phyloP scores from a whole-genome alignment of 1,284 basidiomycete genomes.

The Moniliophthora roreri region DNA sequence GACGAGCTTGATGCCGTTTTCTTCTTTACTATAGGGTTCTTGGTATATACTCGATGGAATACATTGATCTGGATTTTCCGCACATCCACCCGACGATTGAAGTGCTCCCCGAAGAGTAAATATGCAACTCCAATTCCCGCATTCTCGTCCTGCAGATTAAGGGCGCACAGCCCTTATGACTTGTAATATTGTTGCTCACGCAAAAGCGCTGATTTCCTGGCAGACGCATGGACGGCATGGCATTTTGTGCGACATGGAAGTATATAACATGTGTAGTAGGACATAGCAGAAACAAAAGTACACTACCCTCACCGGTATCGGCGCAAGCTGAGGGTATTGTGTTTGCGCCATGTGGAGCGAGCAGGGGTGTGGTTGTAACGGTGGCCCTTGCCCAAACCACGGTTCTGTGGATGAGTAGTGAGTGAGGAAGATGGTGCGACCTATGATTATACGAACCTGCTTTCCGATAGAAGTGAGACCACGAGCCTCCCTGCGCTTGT shows the following conservation, averaged over 20 bases:
- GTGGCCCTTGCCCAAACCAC: slow-evolving; percentile 94
- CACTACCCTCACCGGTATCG: slow-evolving; percentile 84
- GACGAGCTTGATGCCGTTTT: no score
- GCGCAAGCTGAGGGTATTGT: slow-evolving; percentile 97
- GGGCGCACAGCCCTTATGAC: no score
- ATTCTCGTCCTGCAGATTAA: no score
- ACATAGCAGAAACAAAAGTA: slow-evolving; percentile 18
- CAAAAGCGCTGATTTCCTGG: neutral
- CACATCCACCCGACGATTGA: no score
- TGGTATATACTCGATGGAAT: no score
- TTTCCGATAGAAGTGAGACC: slow-evolving; percentile 97
- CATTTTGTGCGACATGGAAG: slow-evolving; percentile 1
- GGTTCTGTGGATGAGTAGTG: slow-evolving; percentile 56
- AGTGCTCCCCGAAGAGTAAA: no score
- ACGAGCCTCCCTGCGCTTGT: slow-evolving; percentile 98
- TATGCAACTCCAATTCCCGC: no score
- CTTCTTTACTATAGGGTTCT: no score
- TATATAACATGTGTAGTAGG: neutral
- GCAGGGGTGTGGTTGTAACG: slow-evolving; percentile 93
- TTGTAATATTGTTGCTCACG: no score
- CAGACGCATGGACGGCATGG: slow-evolving; percentile 2
- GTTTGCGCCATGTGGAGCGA: slow-evolving; percentile 92
- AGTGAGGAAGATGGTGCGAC: slow-evolving; percentile 7
- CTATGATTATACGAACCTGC: slow-evolving; percentile 53
- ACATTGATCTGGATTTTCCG: no score